Percentiles rank a stretch among this genome's conserved stretches.
These are phyloP conservation scores for Globisporangium nodosum DNA, from an alignment of 352 stramenopile species.

Conservation along the genomic window DNA sequence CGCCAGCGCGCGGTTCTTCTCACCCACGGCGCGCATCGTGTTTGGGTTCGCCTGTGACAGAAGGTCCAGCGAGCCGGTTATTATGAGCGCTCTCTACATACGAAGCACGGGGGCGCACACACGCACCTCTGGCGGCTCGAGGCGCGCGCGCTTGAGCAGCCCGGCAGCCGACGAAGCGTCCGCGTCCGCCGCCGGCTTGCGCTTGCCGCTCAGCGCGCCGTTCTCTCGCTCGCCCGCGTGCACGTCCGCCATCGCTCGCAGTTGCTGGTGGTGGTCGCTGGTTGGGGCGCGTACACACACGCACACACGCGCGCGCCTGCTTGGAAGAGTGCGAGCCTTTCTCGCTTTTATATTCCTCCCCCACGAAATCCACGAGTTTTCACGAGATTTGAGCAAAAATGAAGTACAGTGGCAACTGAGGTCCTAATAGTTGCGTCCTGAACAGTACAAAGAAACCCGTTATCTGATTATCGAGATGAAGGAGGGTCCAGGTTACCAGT, in stretches of 20 bases:
- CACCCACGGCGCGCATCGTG: conserved; percentile 62
- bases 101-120: neutral
- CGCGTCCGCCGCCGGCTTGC: conserved; percentile 6
- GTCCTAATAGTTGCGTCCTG: too few relatives aligned
- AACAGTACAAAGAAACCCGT: too few relatives aligned
- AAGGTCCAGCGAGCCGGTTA: neutral
- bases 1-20: conserved; percentile 71
- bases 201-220: conserved; percentile 6
- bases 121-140: conserved; percentile 27
- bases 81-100: neutral
- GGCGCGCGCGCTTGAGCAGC: neutral
- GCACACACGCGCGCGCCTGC: neutral
- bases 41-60: conserved; percentile 55
- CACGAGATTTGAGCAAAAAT: too few relatives aligned
- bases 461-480: too few relatives aligned
- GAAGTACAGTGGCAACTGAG: too few relatives aligned
- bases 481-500: too few relatives aligned
- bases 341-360: too few relatives aligned
- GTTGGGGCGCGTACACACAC: neutral
- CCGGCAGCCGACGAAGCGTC: neutral
- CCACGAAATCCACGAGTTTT: too few relatives aligned
- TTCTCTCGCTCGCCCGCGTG: conserved; percentile 8
- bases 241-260: conserved; percentile 7
- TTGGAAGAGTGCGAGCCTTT: too few relatives aligned
- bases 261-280: neutral